phyloP scores from a whole-genome alignment of 2,329 filamentous ascomycete genomes.

The Samsoniella hepiali region DNA sequence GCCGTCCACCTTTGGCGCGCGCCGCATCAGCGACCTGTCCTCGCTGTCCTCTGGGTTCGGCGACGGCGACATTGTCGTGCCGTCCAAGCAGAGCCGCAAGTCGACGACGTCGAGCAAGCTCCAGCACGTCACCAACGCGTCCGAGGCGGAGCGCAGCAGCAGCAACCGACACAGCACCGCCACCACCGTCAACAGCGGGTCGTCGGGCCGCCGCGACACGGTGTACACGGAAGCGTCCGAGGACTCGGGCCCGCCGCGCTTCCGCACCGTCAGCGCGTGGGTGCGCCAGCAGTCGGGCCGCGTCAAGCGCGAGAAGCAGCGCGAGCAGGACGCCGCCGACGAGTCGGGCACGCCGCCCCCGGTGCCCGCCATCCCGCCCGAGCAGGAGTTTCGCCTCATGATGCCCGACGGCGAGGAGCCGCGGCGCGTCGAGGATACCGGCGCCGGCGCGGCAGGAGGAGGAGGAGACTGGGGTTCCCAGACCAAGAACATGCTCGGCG shows the following conservation, averaged over 20 bases:
- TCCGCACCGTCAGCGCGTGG: slow-evolving; percentile 60
- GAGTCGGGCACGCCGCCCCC: slow-evolving; percentile 36
- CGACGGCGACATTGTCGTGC: slow-evolving; percentile 56
- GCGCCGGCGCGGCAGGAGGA: neutral
- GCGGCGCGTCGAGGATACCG: slow-evolving; percentile 36
- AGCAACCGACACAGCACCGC: slow-evolving; percentile 19
- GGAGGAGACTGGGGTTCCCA: neutral
- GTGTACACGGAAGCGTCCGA: slow-evolving; percentile 52
- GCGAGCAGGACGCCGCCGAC: slow-evolving; percentile 27
- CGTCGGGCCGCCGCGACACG: slow-evolving; percentile 41
- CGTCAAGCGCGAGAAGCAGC: slow-evolving; percentile 46
- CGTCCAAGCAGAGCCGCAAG: slow-evolving; percentile 27
- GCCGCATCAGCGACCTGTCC: slow-evolving; percentile 50
- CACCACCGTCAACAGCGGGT: slow-evolving; percentile 7
- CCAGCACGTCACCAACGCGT: neutral
- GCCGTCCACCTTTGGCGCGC: slow-evolving; percentile 35
- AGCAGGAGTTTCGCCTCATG: slow-evolving; percentile 49
- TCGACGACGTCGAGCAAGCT: slow-evolving; percentile 16
- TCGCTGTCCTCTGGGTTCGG: slow-evolving; percentile 64
- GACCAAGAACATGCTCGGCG: neutral
- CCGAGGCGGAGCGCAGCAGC: slow-evolving; percentile 10
- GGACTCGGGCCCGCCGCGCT: slow-evolving; percentile 49
- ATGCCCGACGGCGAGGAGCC: slow-evolving; percentile 49
- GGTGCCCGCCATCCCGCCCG: slow-evolving; percentile 41
- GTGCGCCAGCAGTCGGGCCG: slow-evolving; percentile 61